Conservation (phyloP, 2,329 filamentous ascomycete genomes). For the Aspergillus ibericus region DNA sequence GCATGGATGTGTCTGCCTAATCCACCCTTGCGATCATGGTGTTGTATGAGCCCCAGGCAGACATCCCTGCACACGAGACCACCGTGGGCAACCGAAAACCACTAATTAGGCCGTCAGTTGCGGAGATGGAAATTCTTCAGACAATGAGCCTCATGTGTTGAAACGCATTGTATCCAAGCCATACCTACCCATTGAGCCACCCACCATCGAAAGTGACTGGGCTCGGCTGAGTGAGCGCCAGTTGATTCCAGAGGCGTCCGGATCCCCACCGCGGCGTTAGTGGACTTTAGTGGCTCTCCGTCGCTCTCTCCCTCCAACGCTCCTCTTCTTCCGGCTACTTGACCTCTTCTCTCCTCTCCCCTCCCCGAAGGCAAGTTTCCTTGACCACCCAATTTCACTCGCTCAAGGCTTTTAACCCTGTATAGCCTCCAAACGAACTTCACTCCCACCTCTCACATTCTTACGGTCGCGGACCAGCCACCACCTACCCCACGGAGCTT, state of each 20-base stretch:
- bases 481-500: neutral
- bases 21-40: neutral
- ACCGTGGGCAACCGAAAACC: neutral
- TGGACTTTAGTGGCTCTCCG: constrained; percentile 6
- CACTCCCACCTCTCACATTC: neutral
- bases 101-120: neutral
- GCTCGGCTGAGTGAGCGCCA: neutral
- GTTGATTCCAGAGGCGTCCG: neutral
- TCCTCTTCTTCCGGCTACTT: constrained; percentile 8
- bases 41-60: neutral
- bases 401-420: neutral
- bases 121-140: neutral
- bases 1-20: constrained; percentile 2
- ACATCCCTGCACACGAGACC: neutral
- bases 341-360: constrained; percentile 7
- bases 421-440: neutral
- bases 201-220: neutral
- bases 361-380: neutral
- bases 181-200: neutral
- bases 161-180: neutral
- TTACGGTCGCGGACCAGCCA: neutral
- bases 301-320: constrained; percentile 3
- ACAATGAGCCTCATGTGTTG: neutral
- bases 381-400: neutral
- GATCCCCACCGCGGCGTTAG: constrained; percentile 3